Conservation (phyloP, 805 yeast species). For the Zygoascus biomembranicola region DNA sequence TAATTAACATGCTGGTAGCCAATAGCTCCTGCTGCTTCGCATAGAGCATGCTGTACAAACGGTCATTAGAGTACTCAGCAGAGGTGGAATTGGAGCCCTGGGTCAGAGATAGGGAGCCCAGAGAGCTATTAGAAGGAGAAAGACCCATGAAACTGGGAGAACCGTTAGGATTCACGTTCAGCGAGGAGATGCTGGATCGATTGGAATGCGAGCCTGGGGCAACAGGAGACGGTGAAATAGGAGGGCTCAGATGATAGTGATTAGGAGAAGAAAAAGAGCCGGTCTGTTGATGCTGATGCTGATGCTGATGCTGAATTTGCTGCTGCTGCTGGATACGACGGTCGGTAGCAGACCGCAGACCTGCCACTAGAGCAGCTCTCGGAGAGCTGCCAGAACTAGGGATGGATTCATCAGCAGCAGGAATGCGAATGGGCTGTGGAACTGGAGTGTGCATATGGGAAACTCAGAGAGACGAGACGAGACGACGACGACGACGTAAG, state of each 20-base stretch:
- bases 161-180: background rate
- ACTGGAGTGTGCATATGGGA: background rate
- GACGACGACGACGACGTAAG: too few species aligned
- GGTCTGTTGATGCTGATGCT: conserved; percentile 3
- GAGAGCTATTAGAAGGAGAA: background rate
- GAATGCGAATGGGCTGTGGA: conserved; percentile 13
- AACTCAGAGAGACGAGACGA: too few species aligned
- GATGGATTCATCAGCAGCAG: conserved; percentile 7
- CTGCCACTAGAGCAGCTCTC: conserved; percentile 22
- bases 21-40: conserved; percentile 28
- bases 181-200: conserved; percentile 5
- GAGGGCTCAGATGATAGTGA: conserved; percentile 2
- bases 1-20: conserved; percentile 25
- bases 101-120: background rate
- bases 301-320: conserved; percentile 10
- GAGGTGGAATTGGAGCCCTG: background rate
- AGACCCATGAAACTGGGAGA: background rate
- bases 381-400: conserved; percentile 11
- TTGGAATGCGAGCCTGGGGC: conserved; percentile 6
- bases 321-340: conserved; percentile 14
- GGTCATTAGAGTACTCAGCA: background rate
- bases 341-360: conserved; percentile 23
- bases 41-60: conserved; percentile 25
- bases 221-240: conserved; percentile 1
- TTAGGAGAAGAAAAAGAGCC: background rate